phyloP scores from a whole-genome alignment of 805 yeast genomes.

The Teunomyces atbi region DNA sequence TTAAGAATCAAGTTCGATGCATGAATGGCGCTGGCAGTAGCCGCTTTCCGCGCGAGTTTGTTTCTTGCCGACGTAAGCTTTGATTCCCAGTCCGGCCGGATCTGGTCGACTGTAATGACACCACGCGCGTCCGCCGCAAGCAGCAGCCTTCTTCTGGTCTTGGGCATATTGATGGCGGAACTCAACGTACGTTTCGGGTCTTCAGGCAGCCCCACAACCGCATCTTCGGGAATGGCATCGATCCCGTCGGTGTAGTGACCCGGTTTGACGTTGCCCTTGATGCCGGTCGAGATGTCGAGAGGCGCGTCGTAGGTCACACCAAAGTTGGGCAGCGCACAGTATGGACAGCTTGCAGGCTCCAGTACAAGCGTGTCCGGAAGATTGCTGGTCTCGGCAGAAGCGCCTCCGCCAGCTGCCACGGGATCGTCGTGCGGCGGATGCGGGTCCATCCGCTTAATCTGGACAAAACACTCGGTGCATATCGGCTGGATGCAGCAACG shows the following conservation, averaged over 20 bases:
- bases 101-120: conserved; percentile 75
- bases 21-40: conserved; percentile 92
- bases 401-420: not conserved
- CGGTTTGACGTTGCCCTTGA: conserved; percentile 45
- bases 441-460: conserved; percentile 86
- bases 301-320: conserved; percentile 82
- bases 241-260: not conserved
- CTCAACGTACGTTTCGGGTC: not conserved
- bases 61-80: conserved; percentile 70
- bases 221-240: conserved; percentile 1
- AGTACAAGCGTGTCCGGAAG: conserved; percentile 67
- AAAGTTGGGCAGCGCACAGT: conserved; percentile 83
- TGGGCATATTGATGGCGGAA: conserved; percentile 8
- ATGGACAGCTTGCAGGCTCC: conserved; percentile 90
- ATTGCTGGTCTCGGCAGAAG: not conserved
- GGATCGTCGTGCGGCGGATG: conserved; percentile 84
- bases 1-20: conserved; percentile 71
- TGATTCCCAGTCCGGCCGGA: conserved; percentile 91
- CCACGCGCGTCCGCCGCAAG: conserved; percentile 61
- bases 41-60: conserved; percentile 79
- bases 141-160: conserved; percentile 28
- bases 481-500: conserved; percentile 92
- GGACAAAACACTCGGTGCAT: conserved; percentile 96
- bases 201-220: conserved; percentile 4
- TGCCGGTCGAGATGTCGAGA: conserved; percentile 49